Base-by-base conservation (phyloP, 176 grass and related monocot species). In the bread wheat (Triticum aestivum) region DNA sequence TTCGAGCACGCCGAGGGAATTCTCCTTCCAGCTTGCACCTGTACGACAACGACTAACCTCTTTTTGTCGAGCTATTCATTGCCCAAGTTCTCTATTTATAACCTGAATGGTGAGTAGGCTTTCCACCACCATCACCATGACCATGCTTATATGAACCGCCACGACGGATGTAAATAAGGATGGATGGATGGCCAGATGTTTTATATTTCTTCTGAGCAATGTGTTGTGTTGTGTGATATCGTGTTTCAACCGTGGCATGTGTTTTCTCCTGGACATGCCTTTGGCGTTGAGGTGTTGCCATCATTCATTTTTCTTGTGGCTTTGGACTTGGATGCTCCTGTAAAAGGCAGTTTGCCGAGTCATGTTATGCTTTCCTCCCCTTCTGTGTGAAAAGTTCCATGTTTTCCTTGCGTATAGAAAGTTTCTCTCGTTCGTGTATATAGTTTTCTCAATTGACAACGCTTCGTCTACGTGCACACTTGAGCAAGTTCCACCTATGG, bases 1-100 rank as follows among this genome's bases (percentile, higher is more conserved):
- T 93, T 99, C 79, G 38, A 73, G 77, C 65, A 82, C 9, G 97
- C 94, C 18, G 91, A 92, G 86, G 82, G 3, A 49, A 49, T 49
- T 49, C 45, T 49, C 45, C 45, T 49, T 62, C 33, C 59, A 4
- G 14, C 7, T 64, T 62, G 23, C 59, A 32, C 3, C 0, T 65
- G 23, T 21, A 45, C 17, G 34, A 61, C 49, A 79, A 2, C 17
- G 18, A 34, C 44, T 56, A 33, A 35, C 72, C 7, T 54, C 49
- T 17, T 15, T 86, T 78, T 10, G 17, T 29, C 4, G 6, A 73
- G 21, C 18, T 49, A 29, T 74, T 74, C 27, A 26, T 12, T 12
- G 29, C 5, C 26, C 64, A 32, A 14, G 27, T 66, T 66, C 2
- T 66, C 63, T 30, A 54, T 30, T 65, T 13, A 67, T 67, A 15